Conservation (phyloP, 805 yeast species). For the Priceomyces haplophilus region DNA sequence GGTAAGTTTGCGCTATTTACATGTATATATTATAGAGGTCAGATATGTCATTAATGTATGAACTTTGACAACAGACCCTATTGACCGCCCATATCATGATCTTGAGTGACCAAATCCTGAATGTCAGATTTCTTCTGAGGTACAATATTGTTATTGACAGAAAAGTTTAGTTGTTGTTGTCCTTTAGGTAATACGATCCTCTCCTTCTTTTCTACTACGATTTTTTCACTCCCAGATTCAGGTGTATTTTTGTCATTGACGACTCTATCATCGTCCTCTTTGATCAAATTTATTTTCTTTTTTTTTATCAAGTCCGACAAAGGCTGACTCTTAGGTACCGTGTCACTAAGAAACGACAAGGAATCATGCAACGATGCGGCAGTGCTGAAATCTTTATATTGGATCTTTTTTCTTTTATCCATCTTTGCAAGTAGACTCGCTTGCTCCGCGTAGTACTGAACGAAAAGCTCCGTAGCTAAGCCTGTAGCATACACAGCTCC, state of each 20-base stretch:
- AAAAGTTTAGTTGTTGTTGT: slow-evolving; percentile 33
- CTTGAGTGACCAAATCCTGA: slow-evolving; percentile 25
- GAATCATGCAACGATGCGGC: slow-evolving; percentile 61
- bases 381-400: slow-evolving; percentile 64
- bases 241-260: not conserved
- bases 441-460: slow-evolving; percentile 67
- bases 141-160: slow-evolving; percentile 1
- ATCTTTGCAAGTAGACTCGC: slow-evolving; percentile 63
- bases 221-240: slow-evolving; percentile 7
- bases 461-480: slow-evolving; percentile 73
- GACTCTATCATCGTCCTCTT: slow-evolving; percentile 10
- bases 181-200: slow-evolving; percentile 32
- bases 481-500: slow-evolving; percentile 73
- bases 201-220: slow-evolving; percentile 7
- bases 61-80: no score
- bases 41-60: no score
- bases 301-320: slow-evolving; percentile 46
- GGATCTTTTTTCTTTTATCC: slow-evolving; percentile 65
- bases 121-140: slow-evolving; percentile 33
- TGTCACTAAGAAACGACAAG: slow-evolving; percentile 58
- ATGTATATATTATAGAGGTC: not conserved
- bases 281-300: slow-evolving; percentile 31
- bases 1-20: not conserved
- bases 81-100: not conserved
- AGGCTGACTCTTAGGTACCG: slow-evolving; percentile 62